Conservation (phyloP, 2,329 filamentous ascomycete species). For the Colletotrichum plurivorum region DNA sequence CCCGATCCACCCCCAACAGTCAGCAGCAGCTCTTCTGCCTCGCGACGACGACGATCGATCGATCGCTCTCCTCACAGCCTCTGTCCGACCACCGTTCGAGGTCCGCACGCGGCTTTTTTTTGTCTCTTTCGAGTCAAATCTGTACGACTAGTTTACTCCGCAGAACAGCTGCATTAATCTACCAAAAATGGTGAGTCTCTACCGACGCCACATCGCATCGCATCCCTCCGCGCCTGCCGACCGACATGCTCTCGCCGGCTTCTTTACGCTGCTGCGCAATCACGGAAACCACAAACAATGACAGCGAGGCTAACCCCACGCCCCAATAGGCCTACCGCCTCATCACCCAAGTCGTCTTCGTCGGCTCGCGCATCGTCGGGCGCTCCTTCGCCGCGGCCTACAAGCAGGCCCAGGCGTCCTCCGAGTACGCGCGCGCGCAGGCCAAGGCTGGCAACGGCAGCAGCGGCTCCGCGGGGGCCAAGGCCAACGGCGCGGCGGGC, state of each 20-base stretch:
- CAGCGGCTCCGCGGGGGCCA: conserved; percentile 64
- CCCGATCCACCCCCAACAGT: conserved; percentile 1
- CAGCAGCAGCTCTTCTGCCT: conserved; percentile 20
- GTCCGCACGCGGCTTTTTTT: too few species aligned
- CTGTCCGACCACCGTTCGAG: too few species aligned
- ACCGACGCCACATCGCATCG: not conserved
- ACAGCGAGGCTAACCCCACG: conserved; percentile 8
- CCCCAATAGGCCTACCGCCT: conserved; percentile 54
- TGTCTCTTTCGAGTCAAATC: too few species aligned
- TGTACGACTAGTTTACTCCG: not conserved
- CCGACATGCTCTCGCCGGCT: not conserved
- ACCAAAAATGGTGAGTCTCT: conserved; percentile 38
- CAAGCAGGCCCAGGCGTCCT: conserved; percentile 91
- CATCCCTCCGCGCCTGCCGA: conserved; percentile 11
- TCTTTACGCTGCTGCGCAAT: not conserved
- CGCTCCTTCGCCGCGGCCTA: conserved; percentile 95
- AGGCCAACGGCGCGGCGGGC: conserved; percentile 68
- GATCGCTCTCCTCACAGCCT: not conserved
- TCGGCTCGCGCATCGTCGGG: conserved; percentile 91
- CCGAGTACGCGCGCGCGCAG: conserved; percentile 83
- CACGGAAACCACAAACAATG: not conserved
- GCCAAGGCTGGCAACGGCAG: conserved; percentile 65
- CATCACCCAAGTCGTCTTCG: conserved; percentile 92
- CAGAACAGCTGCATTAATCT: conserved; percentile 21
- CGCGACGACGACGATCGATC: conserved; percentile 16